Evolutionary conservation across 148 eudicot species (phyloP).

Genomic region (Rhododendron ovatum): DNA sequence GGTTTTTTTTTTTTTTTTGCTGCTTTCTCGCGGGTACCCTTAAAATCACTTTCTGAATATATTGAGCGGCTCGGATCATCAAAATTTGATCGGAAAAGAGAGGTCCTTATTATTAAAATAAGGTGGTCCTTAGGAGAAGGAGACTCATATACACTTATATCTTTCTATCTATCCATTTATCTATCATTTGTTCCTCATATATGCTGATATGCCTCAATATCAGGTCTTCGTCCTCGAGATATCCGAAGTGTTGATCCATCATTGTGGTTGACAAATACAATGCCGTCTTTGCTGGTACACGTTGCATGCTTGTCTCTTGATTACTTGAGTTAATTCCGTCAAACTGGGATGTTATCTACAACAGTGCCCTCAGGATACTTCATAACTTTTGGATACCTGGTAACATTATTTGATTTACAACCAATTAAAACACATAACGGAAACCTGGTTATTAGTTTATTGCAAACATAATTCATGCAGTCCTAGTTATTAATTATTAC

Average conservation of each 20-base stretch:
- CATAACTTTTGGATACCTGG: background rate
- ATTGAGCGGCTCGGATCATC: no score
- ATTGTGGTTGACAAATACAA: conserved; percentile 91
- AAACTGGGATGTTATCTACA: background rate
- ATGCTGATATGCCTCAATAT: background rate
- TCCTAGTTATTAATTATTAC: background rate
- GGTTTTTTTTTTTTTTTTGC: no score
- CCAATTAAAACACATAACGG: background rate
- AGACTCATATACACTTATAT: no score
- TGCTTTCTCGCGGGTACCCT: no score
- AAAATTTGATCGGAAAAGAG: no score
- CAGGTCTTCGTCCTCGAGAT: conserved; percentile 99
- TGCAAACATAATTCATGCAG: background rate
- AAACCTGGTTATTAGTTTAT: background rate
- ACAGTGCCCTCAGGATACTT: background rate
- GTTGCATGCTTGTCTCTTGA: background rate
- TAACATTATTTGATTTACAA: background rate
- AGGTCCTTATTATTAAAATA: no score
- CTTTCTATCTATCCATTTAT: background rate
- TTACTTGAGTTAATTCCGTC: background rate
- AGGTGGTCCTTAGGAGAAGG: no score
- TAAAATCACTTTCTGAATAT: no score
- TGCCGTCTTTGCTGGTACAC: conserved; percentile 95
- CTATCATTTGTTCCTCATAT: background rate
- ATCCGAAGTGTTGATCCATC: conserved; percentile 96